These are phyloP conservation scores for Ascochyta koolunga DNA, from an alignment of 2,329 filamentous ascomycete genomes.

Conservation along the genomic window DNA sequence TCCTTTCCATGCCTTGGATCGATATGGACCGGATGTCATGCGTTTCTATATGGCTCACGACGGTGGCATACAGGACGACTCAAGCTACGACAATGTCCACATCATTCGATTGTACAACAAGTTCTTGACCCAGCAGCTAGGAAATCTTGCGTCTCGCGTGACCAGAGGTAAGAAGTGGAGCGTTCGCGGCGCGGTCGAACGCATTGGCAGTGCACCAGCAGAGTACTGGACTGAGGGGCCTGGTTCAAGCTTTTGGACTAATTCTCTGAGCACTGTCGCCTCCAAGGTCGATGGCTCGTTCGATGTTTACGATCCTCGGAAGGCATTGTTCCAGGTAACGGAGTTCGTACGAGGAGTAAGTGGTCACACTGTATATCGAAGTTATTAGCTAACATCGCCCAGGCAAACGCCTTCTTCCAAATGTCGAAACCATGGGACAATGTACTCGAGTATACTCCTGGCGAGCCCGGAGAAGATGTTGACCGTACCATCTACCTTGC, in stretches of 20 bases:
- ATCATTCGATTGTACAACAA: constrained; percentile 82
- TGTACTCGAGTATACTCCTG: constrained; percentile 45
- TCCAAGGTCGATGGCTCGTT: constrained; percentile 30
- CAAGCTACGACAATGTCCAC: constrained; percentile 80
- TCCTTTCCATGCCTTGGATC: constrained; percentile 86
- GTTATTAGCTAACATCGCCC: constrained; percentile 33
- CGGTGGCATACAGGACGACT: constrained; percentile 76
- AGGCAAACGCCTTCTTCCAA: constrained; percentile 71
- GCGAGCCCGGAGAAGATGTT: constrained; percentile 41
- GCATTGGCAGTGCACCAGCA: constrained; percentile 32
- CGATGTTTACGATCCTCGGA: constrained; percentile 37
- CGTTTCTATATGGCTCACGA: constrained; percentile 87
- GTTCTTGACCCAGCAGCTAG: constrained; percentile 75
- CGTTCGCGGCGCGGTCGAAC: constrained; percentile 63
- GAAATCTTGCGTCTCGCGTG: constrained; percentile 78
- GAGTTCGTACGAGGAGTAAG: constrained; percentile 39
- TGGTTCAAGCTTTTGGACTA: constrained; percentile 41
- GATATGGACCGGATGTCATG: constrained; percentile 86
- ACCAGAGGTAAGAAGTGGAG: constrained; percentile 73
- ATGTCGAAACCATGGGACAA: constrained; percentile 72
- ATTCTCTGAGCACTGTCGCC: constrained; percentile 44
- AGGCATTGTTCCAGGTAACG: constrained; percentile 32
- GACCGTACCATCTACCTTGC: constrained; percentile 67
- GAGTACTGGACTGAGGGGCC: constrained; percentile 38
- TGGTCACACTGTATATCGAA: not conserved